Conservation (phyloP, 2,329 filamentous ascomycete species). For the Penicillium sp. region DNA sequence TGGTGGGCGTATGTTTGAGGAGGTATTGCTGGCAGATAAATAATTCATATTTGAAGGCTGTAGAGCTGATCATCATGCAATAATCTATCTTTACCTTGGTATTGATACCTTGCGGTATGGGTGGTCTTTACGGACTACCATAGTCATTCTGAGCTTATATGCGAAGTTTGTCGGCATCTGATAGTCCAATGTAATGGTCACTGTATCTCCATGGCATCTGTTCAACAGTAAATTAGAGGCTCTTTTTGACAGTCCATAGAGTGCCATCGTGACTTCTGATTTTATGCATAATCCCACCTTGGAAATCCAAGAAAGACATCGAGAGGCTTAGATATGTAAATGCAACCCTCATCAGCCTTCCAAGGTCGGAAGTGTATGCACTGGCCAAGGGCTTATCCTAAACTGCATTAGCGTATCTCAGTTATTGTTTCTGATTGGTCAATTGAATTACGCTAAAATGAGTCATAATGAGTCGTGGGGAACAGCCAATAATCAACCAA, state of each 20-base stretch:
- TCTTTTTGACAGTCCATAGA: background rate
- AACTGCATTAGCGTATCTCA: background rate
- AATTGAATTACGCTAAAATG: slow-evolving; percentile 20
- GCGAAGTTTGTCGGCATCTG: background rate
- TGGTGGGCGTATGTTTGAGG: background rate
- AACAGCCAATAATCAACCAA: slow-evolving; percentile 7
- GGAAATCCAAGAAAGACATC: too few relatives aligned
- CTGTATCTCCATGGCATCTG: background rate
- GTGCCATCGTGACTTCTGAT: background rate
- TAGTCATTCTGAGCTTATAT: background rate
- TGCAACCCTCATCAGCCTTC: background rate
- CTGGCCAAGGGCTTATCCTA: background rate
- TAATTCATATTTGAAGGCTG: background rate
- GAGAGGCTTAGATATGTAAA: background rate
- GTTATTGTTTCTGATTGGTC: slow-evolving; percentile 8
- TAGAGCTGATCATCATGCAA: background rate
- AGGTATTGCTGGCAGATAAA: background rate
- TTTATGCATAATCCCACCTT: background rate
- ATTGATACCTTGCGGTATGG: background rate
- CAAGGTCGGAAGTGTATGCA: background rate
- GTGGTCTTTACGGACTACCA: background rate
- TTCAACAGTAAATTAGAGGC: background rate
- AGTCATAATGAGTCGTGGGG: slow-evolving; percentile 26
- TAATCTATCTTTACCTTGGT: background rate
- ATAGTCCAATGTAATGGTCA: background rate